Evolutionary conservation across 345 rosid genomes (phyloP).

Genomic region (Heritiera fomes): DNA sequence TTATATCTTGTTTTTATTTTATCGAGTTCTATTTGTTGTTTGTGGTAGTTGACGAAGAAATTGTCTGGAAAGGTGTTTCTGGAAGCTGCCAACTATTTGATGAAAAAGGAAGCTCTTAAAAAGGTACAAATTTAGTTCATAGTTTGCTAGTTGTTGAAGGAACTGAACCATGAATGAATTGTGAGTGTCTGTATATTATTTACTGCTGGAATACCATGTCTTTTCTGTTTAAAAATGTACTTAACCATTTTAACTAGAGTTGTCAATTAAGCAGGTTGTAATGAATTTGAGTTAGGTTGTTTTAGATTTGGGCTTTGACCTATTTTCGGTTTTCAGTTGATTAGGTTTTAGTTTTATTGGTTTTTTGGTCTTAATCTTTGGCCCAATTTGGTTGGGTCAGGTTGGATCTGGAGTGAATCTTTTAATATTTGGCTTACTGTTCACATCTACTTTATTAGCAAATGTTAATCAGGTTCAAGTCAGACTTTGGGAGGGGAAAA

Average conservation of each 20-base stretch:
- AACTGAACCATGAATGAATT: not conserved
- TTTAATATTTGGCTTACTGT: not conserved
- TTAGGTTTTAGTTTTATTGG: not conserved
- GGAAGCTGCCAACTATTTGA: conserved; percentile 88
- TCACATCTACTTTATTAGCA: not conserved
- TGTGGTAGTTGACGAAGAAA: conserved; percentile 57
- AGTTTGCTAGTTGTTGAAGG: not conserved
- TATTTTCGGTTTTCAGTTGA: not conserved
- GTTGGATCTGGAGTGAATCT: not conserved
- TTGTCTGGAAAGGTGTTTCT: conserved; percentile 65
- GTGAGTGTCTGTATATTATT: not conserved
- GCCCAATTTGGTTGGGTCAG: not conserved
- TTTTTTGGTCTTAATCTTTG: not conserved
- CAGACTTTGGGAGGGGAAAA: not conserved
- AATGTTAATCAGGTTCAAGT: not conserved
- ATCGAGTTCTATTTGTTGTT: conserved; percentile 20
- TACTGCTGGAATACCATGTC: not conserved
- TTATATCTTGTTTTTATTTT: conserved; percentile 8
- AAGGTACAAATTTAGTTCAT: conserved; percentile 49
- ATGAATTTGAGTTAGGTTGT: not conserved
- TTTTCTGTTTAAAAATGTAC: not conserved
- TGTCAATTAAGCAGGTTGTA: not conserved
- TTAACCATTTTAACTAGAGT: not conserved
- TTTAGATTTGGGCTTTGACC: not conserved
- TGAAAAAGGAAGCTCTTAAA: conserved; percentile 68